Evolutionary conservation across 805 yeast genomes (phyloP), one percentile per base, ranked within the genome.

Genomic region (Torulaspora maleeae): DNA sequence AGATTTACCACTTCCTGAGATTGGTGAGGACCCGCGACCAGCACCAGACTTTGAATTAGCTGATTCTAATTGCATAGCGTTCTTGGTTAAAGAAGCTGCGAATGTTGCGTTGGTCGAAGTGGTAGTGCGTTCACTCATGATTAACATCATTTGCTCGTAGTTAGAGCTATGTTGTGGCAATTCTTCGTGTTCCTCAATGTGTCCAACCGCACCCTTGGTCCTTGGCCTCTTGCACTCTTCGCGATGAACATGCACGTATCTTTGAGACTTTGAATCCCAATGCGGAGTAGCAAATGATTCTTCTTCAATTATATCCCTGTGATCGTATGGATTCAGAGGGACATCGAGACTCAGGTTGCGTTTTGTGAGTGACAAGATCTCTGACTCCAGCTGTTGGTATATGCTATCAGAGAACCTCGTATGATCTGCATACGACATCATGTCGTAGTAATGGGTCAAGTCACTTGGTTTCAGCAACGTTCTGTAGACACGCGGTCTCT

Each of bases 111-210:
- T 64, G 11, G 69, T 73, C 53, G 56, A 64, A 43, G 64, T 66
- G 45, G 59, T 69, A 33, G 63, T 58, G 43, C 67, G 64, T 41
- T 80, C 83, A 51, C 74, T 75, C 74, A 82, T 69, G 8, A 80
- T 73, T 25, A 82, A 71, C 98, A 91, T 91, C 60, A 89, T 72
- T 60, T 87, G 95, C 64, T 93, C 98, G 68, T 86, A 88, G 52
- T 88, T 95, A 1, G 90, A 80, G 45, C 82, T 78, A 55, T 85
- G 85, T 60, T 88, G 95, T 30, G 81, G 78, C 20, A 72, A 60
- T 51, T 83, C 88, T 58, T 82, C 89, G 55, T 82, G 88, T 36
- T 82, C 73, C 43, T 71, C 75, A 28, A 74, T 68, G 51, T 56
- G 70, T 4, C 76, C 75, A 12, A 70, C 70, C 28, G 71, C 61